Evolutionary conservation across 2,329 filamentous ascomycete species (phyloP).

Genomic region (Ceratocystis diversiconidia): DNA sequence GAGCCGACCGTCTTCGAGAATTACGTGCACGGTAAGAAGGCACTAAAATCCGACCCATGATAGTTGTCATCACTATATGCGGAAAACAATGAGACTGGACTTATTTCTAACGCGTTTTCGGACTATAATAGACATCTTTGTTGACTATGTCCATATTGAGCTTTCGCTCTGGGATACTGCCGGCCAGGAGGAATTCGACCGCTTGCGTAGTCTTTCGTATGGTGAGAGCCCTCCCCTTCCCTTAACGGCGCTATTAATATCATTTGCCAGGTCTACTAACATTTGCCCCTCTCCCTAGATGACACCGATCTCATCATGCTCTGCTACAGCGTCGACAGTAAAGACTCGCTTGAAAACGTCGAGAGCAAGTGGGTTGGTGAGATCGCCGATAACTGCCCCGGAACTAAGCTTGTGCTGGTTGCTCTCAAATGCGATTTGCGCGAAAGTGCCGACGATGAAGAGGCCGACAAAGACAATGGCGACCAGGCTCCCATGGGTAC

Average conservation of each 20-base stretch:
- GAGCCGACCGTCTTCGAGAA: constrained; percentile 98
- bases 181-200: constrained; percentile 97
- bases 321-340: constrained; percentile 94
- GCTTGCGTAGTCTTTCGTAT: constrained; percentile 86
- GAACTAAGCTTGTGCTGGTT: constrained; percentile 86
- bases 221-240: constrained; percentile 33
- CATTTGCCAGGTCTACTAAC: not conserved
- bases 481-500: constrained; percentile 26
- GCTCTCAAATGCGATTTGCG: constrained; percentile 94
- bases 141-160: constrained; percentile 93
- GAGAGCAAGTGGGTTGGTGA: constrained; percentile 97
- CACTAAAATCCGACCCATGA: not conserved
- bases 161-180: constrained; percentile 97
- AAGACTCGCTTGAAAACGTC: constrained; percentile 93
- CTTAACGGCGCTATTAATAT: not conserved
- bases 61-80: not conserved
- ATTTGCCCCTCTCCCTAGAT: constrained; percentile 27
- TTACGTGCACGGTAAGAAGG: constrained; percentile 74
- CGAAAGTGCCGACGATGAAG: constrained; percentile 59
- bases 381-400: constrained; percentile 94
- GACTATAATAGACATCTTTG: constrained; percentile 66
- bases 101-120: not conserved
- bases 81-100: not conserved
- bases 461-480: constrained; percentile 35
- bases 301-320: constrained; percentile 98